Conservation (phyloP, 768 basidiomycete genomes). For the Tephrocybe sp. region DNA sequence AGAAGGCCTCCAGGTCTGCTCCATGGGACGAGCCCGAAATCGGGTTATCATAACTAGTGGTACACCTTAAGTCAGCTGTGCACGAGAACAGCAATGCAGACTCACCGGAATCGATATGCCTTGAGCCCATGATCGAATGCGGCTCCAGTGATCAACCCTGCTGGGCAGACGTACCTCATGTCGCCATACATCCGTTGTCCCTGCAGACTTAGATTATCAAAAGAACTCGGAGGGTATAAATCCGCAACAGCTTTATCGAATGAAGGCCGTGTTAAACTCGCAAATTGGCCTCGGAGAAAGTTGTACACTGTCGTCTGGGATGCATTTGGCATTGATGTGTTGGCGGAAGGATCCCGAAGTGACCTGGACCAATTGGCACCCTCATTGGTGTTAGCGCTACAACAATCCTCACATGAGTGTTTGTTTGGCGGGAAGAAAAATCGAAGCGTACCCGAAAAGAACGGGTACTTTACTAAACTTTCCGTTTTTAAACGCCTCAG, state of each 20-base stretch:
- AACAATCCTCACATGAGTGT: neutral
- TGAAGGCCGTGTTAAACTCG: slow-evolving; percentile 26
- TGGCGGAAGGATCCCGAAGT: slow-evolving; percentile 32
- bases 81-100: neutral
- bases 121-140: slow-evolving; percentile 17
- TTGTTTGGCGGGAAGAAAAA: neutral
- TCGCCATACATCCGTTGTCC: slow-evolving; percentile 47
- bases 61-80: neutral
- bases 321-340: slow-evolving; percentile 36
- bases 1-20: slow-evolving; percentile 37
- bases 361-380: slow-evolving; percentile 38
- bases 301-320: slow-evolving; percentile 38
- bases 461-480: slow-evolving; percentile 37
- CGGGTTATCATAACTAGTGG: slow-evolving; percentile 38
- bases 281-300: slow-evolving; percentile 39
- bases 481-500: slow-evolving; percentile 37
- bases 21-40: slow-evolving; percentile 35
- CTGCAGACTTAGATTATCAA: slow-evolving; percentile 34
- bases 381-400: slow-evolving; percentile 41
- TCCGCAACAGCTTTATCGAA: slow-evolving; percentile 27
- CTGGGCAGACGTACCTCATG: slow-evolving; percentile 41
- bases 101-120: slow-evolving; percentile 38
- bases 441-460: slow-evolving; percentile 32
- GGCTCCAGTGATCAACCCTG: slow-evolving; percentile 32
- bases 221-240: slow-evolving; percentile 34